These are phyloP conservation scores for Xylogone sp. DNA, from an alignment of 2,329 filamentous ascomycete genomes.

Conservation along the genomic window DNA sequence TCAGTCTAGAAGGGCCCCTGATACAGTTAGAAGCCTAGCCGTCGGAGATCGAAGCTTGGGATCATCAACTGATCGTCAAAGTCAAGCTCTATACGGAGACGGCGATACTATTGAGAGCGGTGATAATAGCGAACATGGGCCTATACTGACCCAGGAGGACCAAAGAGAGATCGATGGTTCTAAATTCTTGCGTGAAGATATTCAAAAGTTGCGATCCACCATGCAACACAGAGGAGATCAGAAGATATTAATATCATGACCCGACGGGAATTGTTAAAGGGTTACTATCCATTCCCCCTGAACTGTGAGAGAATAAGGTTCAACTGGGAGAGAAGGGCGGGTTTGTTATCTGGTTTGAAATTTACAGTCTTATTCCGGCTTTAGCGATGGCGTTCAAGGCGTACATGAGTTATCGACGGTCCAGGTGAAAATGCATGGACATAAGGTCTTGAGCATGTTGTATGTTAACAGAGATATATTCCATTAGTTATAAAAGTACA, in stretches of 20 bases:
- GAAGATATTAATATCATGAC: constrained; percentile 11
- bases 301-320: constrained; percentile 21
- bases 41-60: constrained; percentile 19
- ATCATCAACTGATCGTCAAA: constrained; percentile 22
- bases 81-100: constrained; percentile 12
- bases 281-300: constrained; percentile 22
- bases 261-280: constrained; percentile 16
- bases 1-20: not conserved
- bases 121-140: constrained; percentile 1
- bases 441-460: no score
- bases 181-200: constrained; percentile 13
- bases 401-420: no score
- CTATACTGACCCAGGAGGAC: constrained; percentile 5
- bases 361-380: no score
- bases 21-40: constrained; percentile 8
- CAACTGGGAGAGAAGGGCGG: constrained; percentile 15
- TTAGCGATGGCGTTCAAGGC: no score
- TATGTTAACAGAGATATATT: no score
- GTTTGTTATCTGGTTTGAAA: no score
- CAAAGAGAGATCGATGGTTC: constrained; percentile 7
- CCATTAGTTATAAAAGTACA: no score
- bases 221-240: constrained; percentile 9
- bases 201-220: constrained; percentile 7
- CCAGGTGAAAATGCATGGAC: no score
- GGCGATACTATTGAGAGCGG: constrained; percentile 1